Base-by-base conservation (phyloP, 225 moss, liverwort and hornwort species). In the Marchantia polymorpha region DNA sequence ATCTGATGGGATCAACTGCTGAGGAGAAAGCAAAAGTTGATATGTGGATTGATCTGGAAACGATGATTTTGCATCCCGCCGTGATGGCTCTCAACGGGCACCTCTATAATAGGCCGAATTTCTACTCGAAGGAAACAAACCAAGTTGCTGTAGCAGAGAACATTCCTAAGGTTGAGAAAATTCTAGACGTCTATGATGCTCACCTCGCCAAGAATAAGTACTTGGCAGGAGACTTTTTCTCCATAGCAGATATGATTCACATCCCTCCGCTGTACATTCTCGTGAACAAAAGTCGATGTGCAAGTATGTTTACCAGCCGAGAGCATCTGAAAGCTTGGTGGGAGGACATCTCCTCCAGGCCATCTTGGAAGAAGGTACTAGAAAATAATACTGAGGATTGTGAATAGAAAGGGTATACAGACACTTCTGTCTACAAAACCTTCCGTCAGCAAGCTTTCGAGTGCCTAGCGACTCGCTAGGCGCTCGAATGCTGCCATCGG, bases 171-270 rank as follows among this genome's bases (percentile, higher is more conserved):
- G 14, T 77, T 19, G 67, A 56, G 25, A 64, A 71, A 52, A 12
- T 71, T 17, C 49, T 82, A 25, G 72, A 73, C 7, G 69, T 82
- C n/a, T 82, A 82, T 48, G 82, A 82, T 11, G 77, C 69, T 9
- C 82, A 82, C 12, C 82, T 82, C 12, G 48, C 77, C 46, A 82
- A 69, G 59, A 77, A 13, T 60, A 82, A 82, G 77, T 82, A 82
- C 71, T 52, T 82, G 72, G 82, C 78, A 17, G 82, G 82, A 1
- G 77, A 82, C 19, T 69, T 72, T 69, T 77, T 60, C 60, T 50
- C 68, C 58, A 14, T 86, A 8, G 85, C 85, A 49, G 85, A 86
- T 30, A 23, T 82, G 5, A 19, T 46, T 1, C 85, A 82, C 53
- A 20, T 82, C n/a, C 69, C 77, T 7, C 10, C 29, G 54, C n/a